Evolutionary conservation across 2,329 filamentous ascomycete genomes (phyloP).

Genomic region (Xylariaceae sp.): DNA sequence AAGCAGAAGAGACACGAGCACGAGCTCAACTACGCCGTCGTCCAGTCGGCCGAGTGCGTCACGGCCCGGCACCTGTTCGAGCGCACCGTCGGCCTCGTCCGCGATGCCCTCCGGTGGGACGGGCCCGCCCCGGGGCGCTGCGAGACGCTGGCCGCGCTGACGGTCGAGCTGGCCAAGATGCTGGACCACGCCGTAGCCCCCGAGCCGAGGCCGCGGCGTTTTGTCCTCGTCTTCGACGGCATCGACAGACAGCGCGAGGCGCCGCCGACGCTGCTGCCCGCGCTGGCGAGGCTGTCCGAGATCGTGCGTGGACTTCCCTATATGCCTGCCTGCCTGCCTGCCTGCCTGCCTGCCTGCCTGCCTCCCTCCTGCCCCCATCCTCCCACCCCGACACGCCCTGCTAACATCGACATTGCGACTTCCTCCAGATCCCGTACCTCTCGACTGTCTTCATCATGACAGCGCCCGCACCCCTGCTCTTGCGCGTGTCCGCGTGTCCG

Average conservation of each 20-base stretch:
- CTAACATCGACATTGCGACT: background rate
- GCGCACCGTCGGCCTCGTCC: constrained; percentile 54
- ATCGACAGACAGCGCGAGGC: constrained; percentile 80
- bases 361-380: background rate
- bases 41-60: constrained; percentile 69
- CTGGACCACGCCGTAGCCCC: constrained; percentile 44
- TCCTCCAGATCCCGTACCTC: constrained; percentile 63
- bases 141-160: constrained; percentile 72
- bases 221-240: constrained; percentile 80
- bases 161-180: constrained; percentile 62
- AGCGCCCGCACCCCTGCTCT: constrained; percentile 42
- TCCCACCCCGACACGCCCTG: background rate
- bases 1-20: too few species aligned
- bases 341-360: background rate
- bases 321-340: constrained; percentile 2
- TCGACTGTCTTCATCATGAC: constrained; percentile 55
- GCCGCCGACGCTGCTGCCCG: constrained; percentile 69
- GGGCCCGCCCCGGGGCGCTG: constrained; percentile 52
- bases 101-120: constrained; percentile 40
- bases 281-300: constrained; percentile 74
- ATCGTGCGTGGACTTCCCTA: constrained; percentile 45
- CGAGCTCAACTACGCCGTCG: constrained; percentile 49
- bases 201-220: constrained; percentile 37
- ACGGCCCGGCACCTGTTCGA: constrained; percentile 73
- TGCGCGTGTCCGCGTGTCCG: constrained; percentile 57